Conservation (phyloP, 2,329 filamentous ascomycete genomes). For the Coniochaeta pulveracea region DNA sequence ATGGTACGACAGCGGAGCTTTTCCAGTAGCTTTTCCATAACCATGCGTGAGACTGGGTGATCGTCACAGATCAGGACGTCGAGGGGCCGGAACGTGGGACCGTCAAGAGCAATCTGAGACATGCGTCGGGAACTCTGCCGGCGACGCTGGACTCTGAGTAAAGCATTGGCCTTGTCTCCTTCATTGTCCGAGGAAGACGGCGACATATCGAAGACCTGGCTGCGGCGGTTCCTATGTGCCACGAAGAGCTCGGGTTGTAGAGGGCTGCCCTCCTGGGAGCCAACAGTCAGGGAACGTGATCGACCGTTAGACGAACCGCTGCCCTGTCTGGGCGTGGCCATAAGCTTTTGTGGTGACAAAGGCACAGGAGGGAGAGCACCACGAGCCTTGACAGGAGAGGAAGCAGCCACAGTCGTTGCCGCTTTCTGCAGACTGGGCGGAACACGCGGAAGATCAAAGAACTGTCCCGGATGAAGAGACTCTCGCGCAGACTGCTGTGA, state of each 20-base stretch:
- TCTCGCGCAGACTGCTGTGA: slow-evolving; percentile 62
- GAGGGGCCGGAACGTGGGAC: slow-evolving; percentile 79
- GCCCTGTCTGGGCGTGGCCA: slow-evolving; percentile 47
- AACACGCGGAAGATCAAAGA: slow-evolving; percentile 60
- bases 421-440: slow-evolving; percentile 50
- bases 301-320: slow-evolving; percentile 55
- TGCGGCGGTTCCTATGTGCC: slow-evolving; percentile 74
- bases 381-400: slow-evolving; percentile 47
- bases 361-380: slow-evolving; percentile 36
- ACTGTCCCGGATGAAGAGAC: slow-evolving; percentile 58
- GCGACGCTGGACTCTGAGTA: slow-evolving; percentile 83
- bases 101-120: slow-evolving; percentile 79
- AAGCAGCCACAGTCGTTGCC: slow-evolving; percentile 39
- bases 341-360: slow-evolving; percentile 51
- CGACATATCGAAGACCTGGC: slow-evolving; percentile 91
- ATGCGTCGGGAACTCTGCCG: slow-evolving; percentile 92
- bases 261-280: slow-evolving; percentile 83
- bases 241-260: slow-evolving; percentile 57
- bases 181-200: slow-evolving; percentile 97
- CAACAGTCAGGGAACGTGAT: slow-evolving; percentile 81
- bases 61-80: slow-evolving; percentile 97
- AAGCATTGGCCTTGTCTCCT: slow-evolving; percentile 74
- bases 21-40: slow-evolving; percentile 97
- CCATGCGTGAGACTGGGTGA: slow-evolving; percentile 89
- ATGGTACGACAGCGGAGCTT: slow-evolving; percentile 93